Evolutionary conservation across 208 protist genomes (phyloP).

Genomic region (Leishmania tropica): DNA sequence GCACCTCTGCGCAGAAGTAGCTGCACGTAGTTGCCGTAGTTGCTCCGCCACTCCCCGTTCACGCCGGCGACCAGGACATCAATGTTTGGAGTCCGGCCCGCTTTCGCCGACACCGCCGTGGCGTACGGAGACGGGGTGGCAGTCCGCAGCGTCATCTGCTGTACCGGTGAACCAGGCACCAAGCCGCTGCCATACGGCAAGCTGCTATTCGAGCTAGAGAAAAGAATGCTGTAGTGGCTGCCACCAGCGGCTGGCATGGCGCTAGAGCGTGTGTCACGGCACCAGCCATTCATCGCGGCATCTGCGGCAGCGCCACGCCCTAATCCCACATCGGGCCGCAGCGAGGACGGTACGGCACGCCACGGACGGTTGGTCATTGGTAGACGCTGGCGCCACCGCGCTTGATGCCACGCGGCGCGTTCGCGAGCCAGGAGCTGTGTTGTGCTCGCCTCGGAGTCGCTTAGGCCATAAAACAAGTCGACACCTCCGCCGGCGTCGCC

Average conservation of each 20-base stretch:
- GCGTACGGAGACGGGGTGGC: neutral
- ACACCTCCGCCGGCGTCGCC: neutral
- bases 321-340: neutral
- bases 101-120: neutral
- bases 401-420: slow-evolving; percentile 33
- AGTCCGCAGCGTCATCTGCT: neutral
- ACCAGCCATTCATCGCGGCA: slow-evolving; percentile 24
- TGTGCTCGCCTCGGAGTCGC: neutral
- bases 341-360: slow-evolving; percentile 15
- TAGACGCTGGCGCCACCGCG: slow-evolving; percentile 32
- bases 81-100: slow-evolving; percentile 3
- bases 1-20: slow-evolving; percentile 17
- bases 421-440: slow-evolving; percentile 11
- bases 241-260: neutral
- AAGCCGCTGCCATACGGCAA: neutral
- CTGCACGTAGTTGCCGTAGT: slow-evolving; percentile 35
- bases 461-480: neutral
- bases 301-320: neutral
- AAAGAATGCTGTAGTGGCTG: neutral
- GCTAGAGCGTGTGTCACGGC: slow-evolving; percentile 18
- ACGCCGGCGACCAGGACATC: slow-evolving; percentile 22
- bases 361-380: slow-evolving; percentile 18
- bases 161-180: neutral
- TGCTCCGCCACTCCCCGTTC: slow-evolving; percentile 21
- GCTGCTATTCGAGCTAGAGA: neutral